A percentile compares a stretch with the other conserved stretches of the same genome.
Evolutionary conservation across 169 alveolate species (phyloP).

Genomic region (Cyclospora cayetanensis): DNA sequence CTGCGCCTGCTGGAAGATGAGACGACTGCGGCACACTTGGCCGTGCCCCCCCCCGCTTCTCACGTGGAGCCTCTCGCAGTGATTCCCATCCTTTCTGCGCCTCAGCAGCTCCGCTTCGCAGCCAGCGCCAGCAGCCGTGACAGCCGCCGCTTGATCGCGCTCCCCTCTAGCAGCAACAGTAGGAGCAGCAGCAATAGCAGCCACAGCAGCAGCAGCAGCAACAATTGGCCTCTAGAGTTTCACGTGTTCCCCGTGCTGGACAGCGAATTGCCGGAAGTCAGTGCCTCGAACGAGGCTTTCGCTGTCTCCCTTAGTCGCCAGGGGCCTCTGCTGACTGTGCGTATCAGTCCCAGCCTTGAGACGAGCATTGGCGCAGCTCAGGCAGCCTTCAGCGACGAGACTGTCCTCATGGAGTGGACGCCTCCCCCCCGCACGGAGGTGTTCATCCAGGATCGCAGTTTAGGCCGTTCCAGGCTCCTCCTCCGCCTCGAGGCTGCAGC

Average conservation of each 20-base stretch:
- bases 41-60: background rate
- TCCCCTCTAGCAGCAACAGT: background rate
- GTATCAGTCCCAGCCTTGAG: background rate
- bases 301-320: background rate
- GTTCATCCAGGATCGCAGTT: background rate
- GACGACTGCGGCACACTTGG: background rate
- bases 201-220: slow-evolving; percentile 20
- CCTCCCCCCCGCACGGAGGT: background rate
- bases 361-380: background rate
- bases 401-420: background rate
- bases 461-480: background rate
- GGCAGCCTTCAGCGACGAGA: background rate
- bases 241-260: background rate
- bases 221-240: background rate
- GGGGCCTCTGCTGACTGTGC: slow-evolving; percentile 23
- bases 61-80: background rate
- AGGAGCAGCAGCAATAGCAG: slow-evolving; percentile 40
- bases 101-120: background rate
- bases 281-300: background rate
- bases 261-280: background rate
- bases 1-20: background rate
- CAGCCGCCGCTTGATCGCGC: background rate
- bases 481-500: background rate
- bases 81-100: background rate
- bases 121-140: background rate